phyloP scores from a whole-genome alignment of 805 yeast genomes.

The Cyberlindnera lachancei region DNA sequence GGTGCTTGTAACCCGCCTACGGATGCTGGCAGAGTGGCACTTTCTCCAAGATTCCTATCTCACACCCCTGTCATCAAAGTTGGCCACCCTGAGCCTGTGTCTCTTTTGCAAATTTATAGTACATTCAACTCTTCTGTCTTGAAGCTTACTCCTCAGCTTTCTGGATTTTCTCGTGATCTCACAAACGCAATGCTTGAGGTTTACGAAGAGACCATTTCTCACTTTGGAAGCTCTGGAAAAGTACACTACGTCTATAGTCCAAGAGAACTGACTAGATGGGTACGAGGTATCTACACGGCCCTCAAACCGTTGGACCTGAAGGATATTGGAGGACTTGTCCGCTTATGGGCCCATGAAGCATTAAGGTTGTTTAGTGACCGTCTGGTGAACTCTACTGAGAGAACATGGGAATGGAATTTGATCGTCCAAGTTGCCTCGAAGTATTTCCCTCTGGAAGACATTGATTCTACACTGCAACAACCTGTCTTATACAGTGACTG shows the following conservation, averaged over 20 bases:
- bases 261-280: constrained; percentile 86
- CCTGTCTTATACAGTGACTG: constrained; percentile 71
- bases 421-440: constrained; percentile 25
- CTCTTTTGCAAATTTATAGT: constrained; percentile 61
- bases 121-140: constrained; percentile 50
- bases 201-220: constrained; percentile 37
- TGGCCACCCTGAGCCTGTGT: constrained; percentile 63
- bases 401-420: constrained; percentile 39
- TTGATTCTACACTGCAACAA: constrained; percentile 26
- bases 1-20: constrained; percentile 93
- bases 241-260: constrained; percentile 78
- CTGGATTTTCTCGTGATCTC: constrained; percentile 44
- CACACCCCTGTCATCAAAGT: constrained; percentile 62
- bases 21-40: constrained; percentile 61
- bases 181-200: constrained; percentile 62
- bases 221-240: constrained; percentile 32
- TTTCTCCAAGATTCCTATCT: constrained; percentile 57
- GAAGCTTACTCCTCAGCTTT: constrained; percentile 50
- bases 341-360: constrained; percentile 80
- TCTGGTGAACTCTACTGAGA: constrained; percentile 40
- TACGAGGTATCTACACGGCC: constrained; percentile 60
- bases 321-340: constrained; percentile 37
- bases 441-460: constrained; percentile 41
- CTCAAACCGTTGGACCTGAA: constrained; percentile 30
- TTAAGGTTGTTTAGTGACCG: constrained; percentile 72